A percentile compares a stretch with the other conserved stretches of the same genome.
Conservation (phyloP, 1,139 yeast genomes). For the Yamadazyma jaroonii region DNA sequence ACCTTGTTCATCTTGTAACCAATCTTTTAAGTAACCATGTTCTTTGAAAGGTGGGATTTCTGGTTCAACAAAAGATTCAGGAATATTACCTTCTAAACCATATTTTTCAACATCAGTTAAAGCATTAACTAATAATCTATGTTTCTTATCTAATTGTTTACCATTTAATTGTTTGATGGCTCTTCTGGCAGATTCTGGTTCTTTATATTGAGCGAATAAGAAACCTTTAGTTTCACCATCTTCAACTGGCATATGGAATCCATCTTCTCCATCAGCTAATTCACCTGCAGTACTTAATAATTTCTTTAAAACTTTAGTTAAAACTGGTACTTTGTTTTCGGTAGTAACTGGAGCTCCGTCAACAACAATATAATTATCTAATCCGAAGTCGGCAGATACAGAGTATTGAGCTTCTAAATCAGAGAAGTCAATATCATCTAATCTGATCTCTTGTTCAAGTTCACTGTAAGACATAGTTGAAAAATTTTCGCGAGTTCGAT, state of each 20-base stretch:
- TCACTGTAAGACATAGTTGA: slow-evolving; percentile 14
- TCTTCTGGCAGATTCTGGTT: slow-evolving; percentile 64
- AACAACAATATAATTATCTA: slow-evolving; percentile 80
- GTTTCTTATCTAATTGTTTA: slow-evolving; percentile 91
- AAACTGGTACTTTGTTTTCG: slow-evolving; percentile 78
- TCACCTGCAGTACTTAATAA: slow-evolving; percentile 70
- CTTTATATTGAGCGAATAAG: slow-evolving; percentile 79
- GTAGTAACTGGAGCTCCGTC: slow-evolving; percentile 98
- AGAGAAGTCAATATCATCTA: slow-evolving; percentile 75
- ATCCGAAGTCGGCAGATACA: slow-evolving; percentile 56
- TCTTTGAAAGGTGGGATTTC: slow-evolving; percentile 65
- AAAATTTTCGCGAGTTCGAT: slow-evolving; percentile 4
- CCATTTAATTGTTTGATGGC: slow-evolving; percentile 83
- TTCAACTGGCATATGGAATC: slow-evolving; percentile 79
- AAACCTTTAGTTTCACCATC: slow-evolving; percentile 83
- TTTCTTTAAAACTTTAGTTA: slow-evolving; percentile 82
- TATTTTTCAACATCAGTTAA: slow-evolving; percentile 82
- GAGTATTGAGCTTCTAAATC: slow-evolving; percentile 81
- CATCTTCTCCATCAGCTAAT: slow-evolving; percentile 62
- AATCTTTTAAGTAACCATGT: slow-evolving; percentile 78
- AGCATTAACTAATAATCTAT: slow-evolving; percentile 81
- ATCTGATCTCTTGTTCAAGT: slow-evolving; percentile 47
- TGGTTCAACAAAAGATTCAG: slow-evolving; percentile 69
- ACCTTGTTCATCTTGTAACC: slow-evolving; percentile 88
- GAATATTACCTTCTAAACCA: slow-evolving; percentile 65